These are phyloP conservation scores for Gaeumannomyces tritici DNA, from an alignment of 2,329 filamentous ascomycete species.

Conservation along the genomic window DNA sequence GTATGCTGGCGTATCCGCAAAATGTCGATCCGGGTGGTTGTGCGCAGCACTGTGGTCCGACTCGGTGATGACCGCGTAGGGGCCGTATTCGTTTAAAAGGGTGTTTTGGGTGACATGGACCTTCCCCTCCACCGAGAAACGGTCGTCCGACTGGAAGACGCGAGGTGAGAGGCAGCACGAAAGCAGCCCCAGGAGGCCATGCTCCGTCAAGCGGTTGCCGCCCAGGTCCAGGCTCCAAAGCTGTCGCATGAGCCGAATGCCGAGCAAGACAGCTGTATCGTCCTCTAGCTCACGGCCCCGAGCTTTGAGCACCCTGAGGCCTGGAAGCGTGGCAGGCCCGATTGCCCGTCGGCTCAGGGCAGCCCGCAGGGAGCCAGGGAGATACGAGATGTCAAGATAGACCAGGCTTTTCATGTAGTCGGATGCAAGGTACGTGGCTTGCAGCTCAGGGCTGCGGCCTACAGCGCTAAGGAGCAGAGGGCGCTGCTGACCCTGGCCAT, in stretches of 20 bases:
- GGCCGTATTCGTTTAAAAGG: slow-evolving; percentile 26
- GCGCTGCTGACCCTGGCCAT: slow-evolving; percentile 6
- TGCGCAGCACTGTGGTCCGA: slow-evolving; percentile 34
- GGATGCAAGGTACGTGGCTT: slow-evolving; percentile 27
- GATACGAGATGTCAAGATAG: slow-evolving; percentile 42
- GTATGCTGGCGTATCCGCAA: slow-evolving; percentile 38
- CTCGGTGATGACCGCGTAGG: slow-evolving; percentile 35
- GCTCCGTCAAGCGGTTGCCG: slow-evolving; percentile 41
- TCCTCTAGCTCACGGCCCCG: slow-evolving; percentile 37
- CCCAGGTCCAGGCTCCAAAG: slow-evolving; percentile 50
- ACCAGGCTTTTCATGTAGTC: slow-evolving; percentile 29
- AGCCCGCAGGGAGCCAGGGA: slow-evolving; percentile 32
- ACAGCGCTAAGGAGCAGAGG: slow-evolving; percentile 36
- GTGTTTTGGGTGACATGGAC: slow-evolving; percentile 18
- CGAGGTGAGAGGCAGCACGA: slow-evolving; percentile 11
- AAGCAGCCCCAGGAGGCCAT: slow-evolving; percentile 22
- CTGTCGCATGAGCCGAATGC: slow-evolving; percentile 23
- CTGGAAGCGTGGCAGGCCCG: slow-evolving; percentile 22
- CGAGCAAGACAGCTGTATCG: slow-evolving; percentile 18
- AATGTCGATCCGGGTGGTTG: slow-evolving; percentile 34
- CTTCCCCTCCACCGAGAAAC: slow-evolving; percentile 36
- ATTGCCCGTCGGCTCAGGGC: slow-evolving; percentile 22
- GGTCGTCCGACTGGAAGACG: slow-evolving; percentile 22
- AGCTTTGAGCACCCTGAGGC: slow-evolving; percentile 42
- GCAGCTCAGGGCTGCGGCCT: slow-evolving; percentile 28